These are phyloP conservation scores for Linnemannia hyalina DNA, from an alignment of 192 early-diverging fungal genomes.

Conservation along the genomic window DNA sequence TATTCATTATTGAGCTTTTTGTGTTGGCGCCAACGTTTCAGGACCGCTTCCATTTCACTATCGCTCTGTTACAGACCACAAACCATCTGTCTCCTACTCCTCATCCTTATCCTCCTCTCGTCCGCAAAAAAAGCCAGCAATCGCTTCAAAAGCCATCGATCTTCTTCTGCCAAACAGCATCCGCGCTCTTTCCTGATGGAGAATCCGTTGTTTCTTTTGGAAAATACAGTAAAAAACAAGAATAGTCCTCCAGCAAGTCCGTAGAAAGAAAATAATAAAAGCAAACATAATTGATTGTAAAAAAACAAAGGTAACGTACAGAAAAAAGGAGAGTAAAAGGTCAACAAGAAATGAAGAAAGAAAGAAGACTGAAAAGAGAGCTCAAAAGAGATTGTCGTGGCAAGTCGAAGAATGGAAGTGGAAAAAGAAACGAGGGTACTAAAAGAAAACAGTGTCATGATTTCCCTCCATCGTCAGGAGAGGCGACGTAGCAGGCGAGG, in stretches of 20 bases:
- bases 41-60: neutral
- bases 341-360: neutral
- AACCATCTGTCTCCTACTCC: neutral
- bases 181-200: too few relatives aligned
- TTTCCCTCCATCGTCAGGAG: neutral
- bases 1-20: neutral
- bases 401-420: neutral
- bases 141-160: neutral
- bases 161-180: neutral
- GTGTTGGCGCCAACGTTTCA: neutral
- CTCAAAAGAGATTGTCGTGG: neutral
- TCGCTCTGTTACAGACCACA: neutral
- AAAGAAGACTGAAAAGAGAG: conserved; percentile 1
- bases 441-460: neutral
- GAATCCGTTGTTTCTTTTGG: too few relatives aligned
- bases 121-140: neutral
- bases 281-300: neutral
- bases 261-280: neutral
- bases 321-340: neutral
- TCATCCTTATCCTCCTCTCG: neutral
- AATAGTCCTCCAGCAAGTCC: neutral
- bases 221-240: conserved; percentile 12
- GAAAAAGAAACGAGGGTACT: neutral
- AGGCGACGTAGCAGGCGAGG: neutral
- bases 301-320: conserved; percentile 1